Base-by-base conservation (phyloP, 176 grass and related monocot genomes). In the Cenchrus americanus region DNA sequence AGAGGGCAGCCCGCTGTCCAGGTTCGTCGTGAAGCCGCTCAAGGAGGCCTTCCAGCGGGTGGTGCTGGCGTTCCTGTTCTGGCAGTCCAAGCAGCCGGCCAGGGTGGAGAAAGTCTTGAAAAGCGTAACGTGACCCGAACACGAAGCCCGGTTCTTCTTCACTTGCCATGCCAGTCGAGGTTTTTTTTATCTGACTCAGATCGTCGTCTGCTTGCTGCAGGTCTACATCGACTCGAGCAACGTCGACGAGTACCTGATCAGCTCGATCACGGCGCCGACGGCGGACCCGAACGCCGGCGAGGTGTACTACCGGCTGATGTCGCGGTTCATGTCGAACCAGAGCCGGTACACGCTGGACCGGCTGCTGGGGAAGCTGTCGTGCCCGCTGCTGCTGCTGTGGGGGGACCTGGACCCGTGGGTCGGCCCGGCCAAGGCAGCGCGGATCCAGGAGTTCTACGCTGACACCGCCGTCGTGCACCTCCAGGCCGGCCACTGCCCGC, bases 1-100 rank as follows among this genome's bases (percentile, higher is more conserved):
- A 66, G 83, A 71, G 52, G 85, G 79, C 73, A 73, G 71, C 24
- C 68, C 76, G 1, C 47, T 95, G 80, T 69, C 87, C 46, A 93
- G 81, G 71, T 88, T 91, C 75, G 0, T 98, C 32, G 71, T 95
- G 75, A 92, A 34, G 65, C 93, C 96, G 62, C 51, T 93, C 75
- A 98, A 95, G 84, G 96, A 92, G 76, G 89, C 79, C 2, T 80
- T 95, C 68, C 91, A 93, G 70, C 85, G 89, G 4, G 65, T 98
- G 14, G 75, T 95, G 68, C 89, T 98, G 7, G 87, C 77, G 0
- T 85, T 98, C 88, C 7, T 98, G 46, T 98, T 98, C 85, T 95
- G 96, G 96, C 96, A 98, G 92, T 84, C 96, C 62, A 98, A 90
- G 92, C 96, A 98, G 85, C 96, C 96, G 50, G 83, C 85, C 42